Base-by-base conservation (phyloP, 2,329 filamentous ascomycete species). In the Monosporascus sp. region DNA sequence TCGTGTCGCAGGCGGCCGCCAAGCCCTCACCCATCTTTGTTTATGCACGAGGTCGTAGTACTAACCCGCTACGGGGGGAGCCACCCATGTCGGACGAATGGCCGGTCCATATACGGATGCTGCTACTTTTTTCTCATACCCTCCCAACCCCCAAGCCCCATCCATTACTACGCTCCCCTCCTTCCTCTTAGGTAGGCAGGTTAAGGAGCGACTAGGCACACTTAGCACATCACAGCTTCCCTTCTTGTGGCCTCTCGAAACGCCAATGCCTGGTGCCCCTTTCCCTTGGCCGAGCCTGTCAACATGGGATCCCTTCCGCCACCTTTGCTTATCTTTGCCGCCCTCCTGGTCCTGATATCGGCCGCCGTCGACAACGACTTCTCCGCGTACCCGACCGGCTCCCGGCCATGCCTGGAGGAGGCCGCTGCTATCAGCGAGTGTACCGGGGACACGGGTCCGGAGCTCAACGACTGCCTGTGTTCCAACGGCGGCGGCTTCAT, bases 401-500 rank as follows among this genome's bases (percentile, higher is more conserved):
- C 75, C 2, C 74, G 75, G 52, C 6, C 60, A 7, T 82, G 79
- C 53, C 66, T 82, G 1, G 63, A 71, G 56, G 47, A 68, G 17
- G 68, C 77, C 5, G 71, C 76, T 31, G 60, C 68, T 47, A 34
- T 54, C 20, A 73, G 72, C 17, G 59, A 63, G 5, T 82, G 79
- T 64, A 65, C 66, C 5, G 73, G 73, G 18, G 60, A 62, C 20
- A 71, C 70, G 0, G 67, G 70, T 3, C 45, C 60, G 0, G 64
- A 70, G 31, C 67, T 80, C 55, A 81, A 82, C 58, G 50, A 61
- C 2, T 82, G 79, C 50, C 68, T 81, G 2, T 82, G 79, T 61
- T 62, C 64, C 55, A 79, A 81, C 56, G 66, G 69, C 34, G 74
- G 74, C 51, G 67, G 73, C 57, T 82, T 81, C 62, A 67, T 81